phyloP scores from a whole-genome alignment of 805 yeast species.

The Saccharomycopsis javanensis region DNA sequence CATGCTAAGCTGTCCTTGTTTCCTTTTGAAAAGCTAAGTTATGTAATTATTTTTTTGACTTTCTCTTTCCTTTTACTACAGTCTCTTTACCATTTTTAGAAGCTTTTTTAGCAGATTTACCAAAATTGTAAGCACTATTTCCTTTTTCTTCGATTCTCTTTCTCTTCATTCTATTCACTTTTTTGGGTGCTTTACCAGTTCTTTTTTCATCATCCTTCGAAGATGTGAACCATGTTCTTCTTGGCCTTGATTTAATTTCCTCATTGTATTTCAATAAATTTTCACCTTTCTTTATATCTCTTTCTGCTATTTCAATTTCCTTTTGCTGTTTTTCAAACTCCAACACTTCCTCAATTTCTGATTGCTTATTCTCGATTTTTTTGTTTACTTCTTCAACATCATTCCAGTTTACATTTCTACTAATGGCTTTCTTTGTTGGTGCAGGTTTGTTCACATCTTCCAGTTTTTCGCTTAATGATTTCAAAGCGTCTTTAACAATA shows the following conservation, averaged over 20 bases:
- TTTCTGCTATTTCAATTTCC: conserved; percentile 79
- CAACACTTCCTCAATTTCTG: conserved; percentile 62
- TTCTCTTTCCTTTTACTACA: neutral
- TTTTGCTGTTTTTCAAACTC: conserved; percentile 85
- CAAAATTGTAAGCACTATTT: neutral
- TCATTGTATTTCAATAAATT: conserved; percentile 69
- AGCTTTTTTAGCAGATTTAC: conserved; percentile 8
- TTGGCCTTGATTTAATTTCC: conserved; percentile 85
- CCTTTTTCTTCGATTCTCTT: conserved; percentile 17
- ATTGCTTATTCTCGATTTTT: conserved; percentile 49
- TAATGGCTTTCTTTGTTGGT: conserved; percentile 55
- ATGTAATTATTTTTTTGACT: neutral
- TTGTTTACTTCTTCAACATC: conserved; percentile 63
- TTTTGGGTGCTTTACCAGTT: conserved; percentile 6
- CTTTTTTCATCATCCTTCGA: conserved; percentile 5
- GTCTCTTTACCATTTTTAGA: neutral
- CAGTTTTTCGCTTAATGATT: conserved; percentile 6
- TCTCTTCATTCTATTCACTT: conserved; percentile 16
- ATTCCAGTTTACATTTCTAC: conserved; percentile 85
- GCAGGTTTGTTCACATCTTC: conserved; percentile 7
- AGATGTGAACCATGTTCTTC: conserved; percentile 91
- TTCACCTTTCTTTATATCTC: conserved; percentile 79
- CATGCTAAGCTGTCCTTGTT: no score
- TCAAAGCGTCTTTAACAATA: conserved; percentile 82
- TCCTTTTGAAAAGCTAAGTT: neutral